A percentile compares a stretch with the other conserved stretches of the same genome.
phyloP scores from a whole-genome alignment of 352 stramenopile genomes.

The Saprolegnia parasitica region DNA sequence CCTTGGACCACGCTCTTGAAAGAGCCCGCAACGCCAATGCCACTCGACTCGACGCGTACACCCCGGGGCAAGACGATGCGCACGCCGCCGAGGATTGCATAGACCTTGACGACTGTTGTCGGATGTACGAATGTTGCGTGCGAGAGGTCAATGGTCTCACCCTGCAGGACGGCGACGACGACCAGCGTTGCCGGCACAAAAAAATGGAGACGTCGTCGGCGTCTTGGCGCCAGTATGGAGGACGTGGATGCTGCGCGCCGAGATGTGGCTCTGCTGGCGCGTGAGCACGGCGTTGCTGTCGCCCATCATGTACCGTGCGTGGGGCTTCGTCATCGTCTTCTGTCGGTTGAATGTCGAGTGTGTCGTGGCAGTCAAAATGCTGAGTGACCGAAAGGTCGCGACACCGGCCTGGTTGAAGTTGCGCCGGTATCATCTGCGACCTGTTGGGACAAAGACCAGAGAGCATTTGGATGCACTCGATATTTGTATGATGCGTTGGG shows the following conservation, averaged over 20 bases:
- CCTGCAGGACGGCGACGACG: neutral
- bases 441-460: too few species aligned
- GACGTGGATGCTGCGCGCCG: neutral
- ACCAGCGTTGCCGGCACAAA: neutral
- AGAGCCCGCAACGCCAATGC: neutral
- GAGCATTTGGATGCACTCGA: too few species aligned
- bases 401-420: too few species aligned
- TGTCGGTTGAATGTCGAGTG: too few species aligned
- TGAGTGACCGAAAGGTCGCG: too few species aligned
- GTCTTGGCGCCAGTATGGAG: neutral
- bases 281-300: neutral
- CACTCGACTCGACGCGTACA: neutral
- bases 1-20: neutral
- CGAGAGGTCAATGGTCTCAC: neutral
- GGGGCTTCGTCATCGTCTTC: too few species aligned
- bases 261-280: neutral
- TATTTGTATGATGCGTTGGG: too few species aligned
- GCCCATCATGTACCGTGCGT: neutral
- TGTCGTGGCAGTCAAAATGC: too few species aligned
- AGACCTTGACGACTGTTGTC: neutral
- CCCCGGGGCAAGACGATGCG: neutral
- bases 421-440: too few species aligned
- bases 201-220: neutral
- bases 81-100: neutral
- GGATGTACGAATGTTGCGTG: neutral